phyloP scores from a whole-genome alignment of 257 asterid species.

The Mentha longifolia region DNA sequence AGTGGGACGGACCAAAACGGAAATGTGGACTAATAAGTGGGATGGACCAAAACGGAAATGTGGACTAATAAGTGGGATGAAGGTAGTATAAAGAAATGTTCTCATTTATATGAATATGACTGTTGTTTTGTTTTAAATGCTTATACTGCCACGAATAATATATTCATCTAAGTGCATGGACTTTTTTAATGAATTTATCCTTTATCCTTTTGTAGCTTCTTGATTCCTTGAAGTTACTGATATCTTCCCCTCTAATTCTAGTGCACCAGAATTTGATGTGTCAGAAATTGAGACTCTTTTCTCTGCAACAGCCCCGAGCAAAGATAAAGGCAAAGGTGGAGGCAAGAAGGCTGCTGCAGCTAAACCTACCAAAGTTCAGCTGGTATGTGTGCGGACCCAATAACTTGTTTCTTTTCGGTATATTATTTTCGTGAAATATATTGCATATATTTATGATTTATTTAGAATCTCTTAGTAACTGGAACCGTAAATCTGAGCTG shows the following conservation, averaged over 20 bases:
- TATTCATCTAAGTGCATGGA: constrained; percentile 17
- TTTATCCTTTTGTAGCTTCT: constrained; percentile 31
- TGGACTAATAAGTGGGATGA: no score
- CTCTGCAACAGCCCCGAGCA: constrained; percentile 76
- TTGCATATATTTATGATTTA: neutral
- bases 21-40: no score
- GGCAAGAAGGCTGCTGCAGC: constrained; percentile 75
- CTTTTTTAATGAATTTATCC: constrained; percentile 18
- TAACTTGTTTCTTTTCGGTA: constrained; percentile 19
- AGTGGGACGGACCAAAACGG: no score
- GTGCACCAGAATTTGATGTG: constrained; percentile 94
- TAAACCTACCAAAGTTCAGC: constrained; percentile 73
- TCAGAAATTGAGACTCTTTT: constrained; percentile 91
- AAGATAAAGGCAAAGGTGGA: constrained; percentile 63
- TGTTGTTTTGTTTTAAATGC: constrained; percentile 7
- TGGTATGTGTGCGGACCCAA: constrained; percentile 61
- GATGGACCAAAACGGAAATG: no score
- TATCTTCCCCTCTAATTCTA: constrained; percentile 43
- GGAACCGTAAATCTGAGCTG: neutral
- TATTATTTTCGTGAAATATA: constrained; percentile 4
- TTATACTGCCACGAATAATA: constrained; percentile 6
- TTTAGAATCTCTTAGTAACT: constrained; percentile 11
- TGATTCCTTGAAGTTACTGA: constrained; percentile 42
- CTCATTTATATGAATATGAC: neutral
- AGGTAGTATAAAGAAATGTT: neutral